These are phyloP conservation scores for Cryphonectria parasitica DNA, from an alignment of 2,329 filamentous ascomycete genomes.

Conservation along the genomic window DNA sequence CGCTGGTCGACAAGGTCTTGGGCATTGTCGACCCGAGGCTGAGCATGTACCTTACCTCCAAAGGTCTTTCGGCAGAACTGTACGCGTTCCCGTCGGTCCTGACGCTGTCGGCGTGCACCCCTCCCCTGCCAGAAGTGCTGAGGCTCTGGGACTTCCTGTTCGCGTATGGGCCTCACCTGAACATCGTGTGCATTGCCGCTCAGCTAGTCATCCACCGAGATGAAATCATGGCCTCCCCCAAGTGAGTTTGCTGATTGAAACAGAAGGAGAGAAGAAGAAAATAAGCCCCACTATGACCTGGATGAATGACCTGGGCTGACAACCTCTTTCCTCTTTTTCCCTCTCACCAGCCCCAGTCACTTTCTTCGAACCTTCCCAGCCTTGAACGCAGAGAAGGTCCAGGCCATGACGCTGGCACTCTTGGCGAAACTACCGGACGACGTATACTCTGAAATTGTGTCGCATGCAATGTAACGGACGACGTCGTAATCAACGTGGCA, in stretches of 20 bases:
- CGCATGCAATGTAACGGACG: conserved; percentile 71
- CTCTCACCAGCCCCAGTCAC: conserved; percentile 77
- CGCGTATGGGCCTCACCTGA: conserved; percentile 91
- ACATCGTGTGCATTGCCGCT: conserved; percentile 94
- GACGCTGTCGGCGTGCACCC: conserved; percentile 93
- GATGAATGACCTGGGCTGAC: neutral
- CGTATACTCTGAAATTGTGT: conserved; percentile 86
- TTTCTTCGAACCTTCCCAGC: conserved; percentile 86
- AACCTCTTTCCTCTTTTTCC: neutral
- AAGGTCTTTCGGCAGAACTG: conserved; percentile 88
- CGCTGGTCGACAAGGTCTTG: conserved; percentile 88
- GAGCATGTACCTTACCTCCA: conserved; percentile 79
- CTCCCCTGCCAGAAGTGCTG: conserved; percentile 89
- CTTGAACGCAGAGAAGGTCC: conserved; percentile 81
- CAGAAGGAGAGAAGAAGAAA: too few species aligned
- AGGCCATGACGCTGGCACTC: conserved; percentile 81
- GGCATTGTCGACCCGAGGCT: conserved; percentile 90
- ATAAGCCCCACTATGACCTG: neutral
- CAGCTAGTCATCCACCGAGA: conserved; percentile 89
- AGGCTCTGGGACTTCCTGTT: conserved; percentile 97
- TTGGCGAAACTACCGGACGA: conserved; percentile 89
- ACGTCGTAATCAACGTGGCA: neutral
- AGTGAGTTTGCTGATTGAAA: conserved; percentile 54
- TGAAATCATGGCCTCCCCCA: conserved; percentile 79
- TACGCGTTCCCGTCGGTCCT: conserved; percentile 96